Percentiles rank a stretch among this genome's conserved stretches.
Conservation (phyloP, 495 filamentous ascomycete species). For the Melanomma pulvis-pyrius region DNA sequence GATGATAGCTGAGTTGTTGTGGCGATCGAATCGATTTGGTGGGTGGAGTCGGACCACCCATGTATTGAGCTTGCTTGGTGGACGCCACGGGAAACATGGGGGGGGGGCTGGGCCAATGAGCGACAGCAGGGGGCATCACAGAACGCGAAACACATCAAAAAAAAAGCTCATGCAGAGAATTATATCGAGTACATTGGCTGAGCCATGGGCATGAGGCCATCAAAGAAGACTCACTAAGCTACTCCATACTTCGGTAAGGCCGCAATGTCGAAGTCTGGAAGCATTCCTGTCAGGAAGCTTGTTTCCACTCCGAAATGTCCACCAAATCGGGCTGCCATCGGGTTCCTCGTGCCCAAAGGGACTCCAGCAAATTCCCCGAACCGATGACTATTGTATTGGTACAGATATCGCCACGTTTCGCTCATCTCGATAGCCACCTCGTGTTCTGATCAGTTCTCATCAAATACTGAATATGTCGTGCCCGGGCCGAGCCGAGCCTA, state of each 20-base stretch:
- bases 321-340: background rate
- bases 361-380: background rate
- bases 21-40: constrained; percentile 11
- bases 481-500: background rate
- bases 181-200: background rate
- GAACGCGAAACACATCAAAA: constrained; percentile 5
- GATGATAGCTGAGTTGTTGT: constrained; percentile 32
- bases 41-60: background rate
- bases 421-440: background rate
- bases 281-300: constrained; percentile 29
- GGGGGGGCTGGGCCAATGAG: constrained; percentile 20
- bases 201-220: background rate
- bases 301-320: constrained; percentile 10
- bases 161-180: background rate
- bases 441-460: background rate
- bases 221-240: background rate
- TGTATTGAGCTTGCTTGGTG: background rate
- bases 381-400: background rate
- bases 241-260: background rate
- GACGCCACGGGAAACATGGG: background rate
- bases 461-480: background rate
- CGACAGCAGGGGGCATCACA: background rate
- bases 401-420: constrained; percentile 10
- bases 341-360: background rate
- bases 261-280: constrained; percentile 11